These are phyloP conservation scores for Paradendryphiella salina DNA, from an alignment of 2,329 filamentous ascomycete species.

Conservation along the genomic window DNA sequence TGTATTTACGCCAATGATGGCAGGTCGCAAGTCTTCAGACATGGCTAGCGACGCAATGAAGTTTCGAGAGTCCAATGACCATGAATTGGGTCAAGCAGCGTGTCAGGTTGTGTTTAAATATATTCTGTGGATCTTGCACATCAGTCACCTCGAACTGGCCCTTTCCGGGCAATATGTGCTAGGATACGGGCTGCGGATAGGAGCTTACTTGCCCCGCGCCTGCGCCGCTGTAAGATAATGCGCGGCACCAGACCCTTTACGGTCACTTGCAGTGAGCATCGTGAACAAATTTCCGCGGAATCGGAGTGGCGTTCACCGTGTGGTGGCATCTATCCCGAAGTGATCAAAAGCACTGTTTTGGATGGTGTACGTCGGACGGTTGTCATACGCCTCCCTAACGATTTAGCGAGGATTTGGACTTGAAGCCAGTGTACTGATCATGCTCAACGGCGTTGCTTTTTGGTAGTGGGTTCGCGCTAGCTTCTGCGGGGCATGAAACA, in stretches of 20 bases:
- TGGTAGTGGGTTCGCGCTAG: neutral
- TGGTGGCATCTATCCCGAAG: neutral
- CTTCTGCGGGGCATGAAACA: neutral
- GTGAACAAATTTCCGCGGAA: neutral
- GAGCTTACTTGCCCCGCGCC: neutral
- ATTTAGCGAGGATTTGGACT: neutral
- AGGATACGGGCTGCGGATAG: slow-evolving; percentile 1
- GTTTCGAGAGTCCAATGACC: neutral
- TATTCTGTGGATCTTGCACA: neutral
- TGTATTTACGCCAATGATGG: slow-evolving; percentile 32
- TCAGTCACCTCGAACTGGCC: neutral
- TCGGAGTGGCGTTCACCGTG: neutral
- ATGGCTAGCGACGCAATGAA: slow-evolving; percentile 6
- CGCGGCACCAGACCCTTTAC: neutral
- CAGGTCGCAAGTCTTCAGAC: slow-evolving; percentile 17
- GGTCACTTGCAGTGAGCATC: neutral
- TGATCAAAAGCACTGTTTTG: neutral
- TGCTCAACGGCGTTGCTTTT: slow-evolving; percentile 4
- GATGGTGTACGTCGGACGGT: slow-evolving; percentile 4
- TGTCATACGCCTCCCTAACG: neutral
- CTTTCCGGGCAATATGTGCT: neutral
- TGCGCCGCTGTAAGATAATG: neutral
- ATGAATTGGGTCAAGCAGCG: neutral
- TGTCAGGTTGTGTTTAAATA: slow-evolving; percentile 2
- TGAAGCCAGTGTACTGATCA: neutral